Evolutionary conservation across 768 basidiomycete genomes (phyloP).

Genomic region (Coprinopsis sp.): DNA sequence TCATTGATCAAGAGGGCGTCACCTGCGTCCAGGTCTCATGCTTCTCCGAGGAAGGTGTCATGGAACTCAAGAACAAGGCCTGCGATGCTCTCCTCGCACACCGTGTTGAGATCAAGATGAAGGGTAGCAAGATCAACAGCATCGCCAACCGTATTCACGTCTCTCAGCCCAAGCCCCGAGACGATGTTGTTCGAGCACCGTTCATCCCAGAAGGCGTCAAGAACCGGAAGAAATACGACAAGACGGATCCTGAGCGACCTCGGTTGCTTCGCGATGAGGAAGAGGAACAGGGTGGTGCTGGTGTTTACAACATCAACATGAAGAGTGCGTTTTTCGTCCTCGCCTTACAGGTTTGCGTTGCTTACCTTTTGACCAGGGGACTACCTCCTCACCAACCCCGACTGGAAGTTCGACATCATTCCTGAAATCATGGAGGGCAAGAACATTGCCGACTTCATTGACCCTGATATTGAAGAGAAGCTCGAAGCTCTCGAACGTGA

Average conservation of each 20-base stretch:
- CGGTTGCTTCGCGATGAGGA: slow-evolving; percentile 79
- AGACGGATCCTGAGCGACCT: slow-evolving; percentile 74
- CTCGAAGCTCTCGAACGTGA: slow-evolving; percentile 96
- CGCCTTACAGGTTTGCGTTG: background rate
- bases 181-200: slow-evolving; percentile 82
- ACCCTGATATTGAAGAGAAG: slow-evolving; percentile 94
- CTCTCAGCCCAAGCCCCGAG: slow-evolving; percentile 83
- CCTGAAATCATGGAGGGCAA: slow-evolving; percentile 99
- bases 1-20: slow-evolving; percentile 71
- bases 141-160: slow-evolving; percentile 96
- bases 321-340: slow-evolving; percentile 56
- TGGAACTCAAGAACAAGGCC: slow-evolving; percentile 91
- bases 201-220: slow-evolving; percentile 87
- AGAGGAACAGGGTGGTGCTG: slow-evolving; percentile 81
- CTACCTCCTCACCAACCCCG: slow-evolving; percentile 82
- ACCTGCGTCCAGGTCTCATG: slow-evolving; percentile 84
- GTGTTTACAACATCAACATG: slow-evolving; percentile 86
- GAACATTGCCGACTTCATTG: slow-evolving; percentile 98
- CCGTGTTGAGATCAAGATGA: slow-evolving; percentile 90
- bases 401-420: slow-evolving; percentile 95
- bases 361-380: slow-evolving; percentile 54
- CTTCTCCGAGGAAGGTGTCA: slow-evolving; percentile 95
- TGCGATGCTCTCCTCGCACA: slow-evolving; percentile 95
- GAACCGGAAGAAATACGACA: slow-evolving; percentile 78
- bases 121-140: slow-evolving; percentile 87